phyloP scores from a whole-genome alignment of 208 protist species.

The Balamuthia mandrillaris region DNA sequence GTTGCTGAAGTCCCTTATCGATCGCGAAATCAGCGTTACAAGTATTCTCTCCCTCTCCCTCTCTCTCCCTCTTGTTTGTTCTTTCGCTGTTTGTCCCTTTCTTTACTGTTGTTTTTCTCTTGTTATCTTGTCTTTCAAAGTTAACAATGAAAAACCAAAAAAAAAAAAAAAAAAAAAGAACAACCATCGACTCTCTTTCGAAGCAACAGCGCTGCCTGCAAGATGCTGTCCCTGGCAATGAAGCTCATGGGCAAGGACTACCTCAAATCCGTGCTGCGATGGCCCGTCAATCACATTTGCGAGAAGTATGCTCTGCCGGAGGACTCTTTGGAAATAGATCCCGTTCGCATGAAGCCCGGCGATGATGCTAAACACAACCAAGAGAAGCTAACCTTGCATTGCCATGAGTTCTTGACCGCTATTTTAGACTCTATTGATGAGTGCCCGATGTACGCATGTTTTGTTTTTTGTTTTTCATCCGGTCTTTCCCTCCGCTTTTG shows the following conservation, averaged over 20 bases:
- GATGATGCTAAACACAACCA: not conserved
- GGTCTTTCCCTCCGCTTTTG: not conserved
- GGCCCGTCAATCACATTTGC: not conserved
- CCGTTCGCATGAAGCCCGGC: not conserved
- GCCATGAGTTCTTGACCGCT: not conserved
- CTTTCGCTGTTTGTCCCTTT: not conserved
- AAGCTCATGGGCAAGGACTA: not conserved
- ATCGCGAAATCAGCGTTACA: not conserved
- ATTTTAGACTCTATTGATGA: not conserved
- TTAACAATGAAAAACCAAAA: not conserved
- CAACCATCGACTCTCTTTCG: constrained; percentile 7
- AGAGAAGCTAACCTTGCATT: not conserved
- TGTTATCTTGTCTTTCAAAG: not conserved
- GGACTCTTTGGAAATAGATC: constrained; percentile 11
- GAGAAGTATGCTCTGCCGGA: not conserved
- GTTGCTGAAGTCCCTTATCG: not conserved
- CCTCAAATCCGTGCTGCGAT: not conserved
- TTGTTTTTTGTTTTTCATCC: not conserved
- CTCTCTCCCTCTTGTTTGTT: not conserved
- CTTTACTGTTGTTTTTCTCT: not conserved
- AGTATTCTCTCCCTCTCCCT: not conserved
- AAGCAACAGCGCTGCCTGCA: not conserved
- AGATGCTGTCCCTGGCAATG: not conserved
- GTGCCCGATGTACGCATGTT: not conserved
- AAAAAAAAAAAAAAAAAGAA: not conserved